phyloP scores from a whole-genome alignment of 2,329 filamentous ascomycete genomes.

The Cytospora leucostoma region DNA sequence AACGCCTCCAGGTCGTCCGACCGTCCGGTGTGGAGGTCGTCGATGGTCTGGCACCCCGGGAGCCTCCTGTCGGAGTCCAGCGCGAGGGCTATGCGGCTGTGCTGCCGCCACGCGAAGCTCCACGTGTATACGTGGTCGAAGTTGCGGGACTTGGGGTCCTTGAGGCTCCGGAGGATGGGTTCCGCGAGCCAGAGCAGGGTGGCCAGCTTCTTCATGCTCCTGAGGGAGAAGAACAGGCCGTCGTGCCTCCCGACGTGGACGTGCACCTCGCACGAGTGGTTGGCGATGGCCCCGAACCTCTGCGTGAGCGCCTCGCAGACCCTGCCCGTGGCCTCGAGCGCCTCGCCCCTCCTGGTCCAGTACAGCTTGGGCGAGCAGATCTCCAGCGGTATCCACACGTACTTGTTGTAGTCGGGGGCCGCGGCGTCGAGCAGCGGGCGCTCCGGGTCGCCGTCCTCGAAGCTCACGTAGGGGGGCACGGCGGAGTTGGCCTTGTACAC shows the following conservation, averaged over 20 bases:
- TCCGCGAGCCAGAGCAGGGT: constrained; percentile 42
- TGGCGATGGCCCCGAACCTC: constrained; percentile 36
- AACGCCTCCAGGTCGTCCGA: constrained; percentile 29
- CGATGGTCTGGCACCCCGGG: constrained; percentile 8
- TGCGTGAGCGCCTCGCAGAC: constrained; percentile 34
- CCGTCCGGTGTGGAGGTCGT: constrained; percentile 16
- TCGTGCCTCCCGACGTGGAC: constrained; percentile 42
- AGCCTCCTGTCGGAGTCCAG: constrained; percentile 11
- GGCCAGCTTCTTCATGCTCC: constrained; percentile 39
- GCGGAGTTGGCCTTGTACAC: constrained; percentile 46
- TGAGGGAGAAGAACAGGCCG: constrained; percentile 36
- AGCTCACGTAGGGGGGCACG: constrained; percentile 32
- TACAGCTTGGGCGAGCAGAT: constrained; percentile 41
- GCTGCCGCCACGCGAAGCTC: constrained; percentile 38
- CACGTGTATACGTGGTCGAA: constrained; percentile 42
- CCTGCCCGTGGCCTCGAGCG: constrained; percentile 28
- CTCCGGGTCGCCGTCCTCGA: constrained; percentile 30
- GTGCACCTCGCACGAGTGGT: constrained; percentile 44
- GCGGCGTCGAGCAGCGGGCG: constrained; percentile 9
- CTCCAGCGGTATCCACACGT: constrained; percentile 40
- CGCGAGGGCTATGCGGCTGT: constrained; percentile 37
- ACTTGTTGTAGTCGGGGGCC: constrained; percentile 30
- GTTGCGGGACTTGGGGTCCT: constrained; percentile 42
- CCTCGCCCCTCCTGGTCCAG: constrained; percentile 30
- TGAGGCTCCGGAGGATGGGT: constrained; percentile 39